phyloP scores from a whole-genome alignment of 345 rosid genomes.

The Firmiana major region DNA sequence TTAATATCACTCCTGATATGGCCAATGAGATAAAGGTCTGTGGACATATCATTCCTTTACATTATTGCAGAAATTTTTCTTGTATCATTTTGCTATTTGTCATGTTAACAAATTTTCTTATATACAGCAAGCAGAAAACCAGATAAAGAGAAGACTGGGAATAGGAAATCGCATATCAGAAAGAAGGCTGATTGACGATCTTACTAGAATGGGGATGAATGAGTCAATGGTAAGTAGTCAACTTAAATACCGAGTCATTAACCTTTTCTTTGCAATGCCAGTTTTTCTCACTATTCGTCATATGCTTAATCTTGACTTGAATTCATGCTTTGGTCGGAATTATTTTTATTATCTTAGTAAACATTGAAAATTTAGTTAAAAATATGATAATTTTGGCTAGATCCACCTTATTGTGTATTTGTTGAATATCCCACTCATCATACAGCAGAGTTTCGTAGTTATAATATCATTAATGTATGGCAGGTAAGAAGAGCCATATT shows the following conservation, averaged over 20 bases:
- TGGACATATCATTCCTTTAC: neutral
- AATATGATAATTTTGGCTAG: neutral
- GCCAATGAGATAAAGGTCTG: slow-evolving; percentile 80
- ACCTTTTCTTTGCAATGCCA: neutral
- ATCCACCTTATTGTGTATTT: neutral
- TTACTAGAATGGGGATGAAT: slow-evolving; percentile 83
- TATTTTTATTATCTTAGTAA: neutral
- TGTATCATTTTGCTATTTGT: neutral
- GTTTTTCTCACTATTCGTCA: neutral
- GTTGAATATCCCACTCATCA: neutral
- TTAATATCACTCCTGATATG: slow-evolving; percentile 74
- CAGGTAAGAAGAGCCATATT: slow-evolving; percentile 97
- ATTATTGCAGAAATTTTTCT: neutral
- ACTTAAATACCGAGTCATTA: neutral
- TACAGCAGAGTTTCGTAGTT: neutral
- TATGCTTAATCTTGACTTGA: neutral
- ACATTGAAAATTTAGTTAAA: neutral
- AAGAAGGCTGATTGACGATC: slow-evolving; percentile 83
- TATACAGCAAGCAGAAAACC: slow-evolving; percentile 87
- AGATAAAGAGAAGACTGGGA: slow-evolving; percentile 83
- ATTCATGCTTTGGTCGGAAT: neutral
- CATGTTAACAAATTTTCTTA: neutral
- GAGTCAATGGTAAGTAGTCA: slow-evolving; percentile 71
- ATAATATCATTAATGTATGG: neutral
- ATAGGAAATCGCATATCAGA: slow-evolving; percentile 87